Conservation (phyloP, 805 yeast genomes). For the Candida pseudofarinosa region DNA sequence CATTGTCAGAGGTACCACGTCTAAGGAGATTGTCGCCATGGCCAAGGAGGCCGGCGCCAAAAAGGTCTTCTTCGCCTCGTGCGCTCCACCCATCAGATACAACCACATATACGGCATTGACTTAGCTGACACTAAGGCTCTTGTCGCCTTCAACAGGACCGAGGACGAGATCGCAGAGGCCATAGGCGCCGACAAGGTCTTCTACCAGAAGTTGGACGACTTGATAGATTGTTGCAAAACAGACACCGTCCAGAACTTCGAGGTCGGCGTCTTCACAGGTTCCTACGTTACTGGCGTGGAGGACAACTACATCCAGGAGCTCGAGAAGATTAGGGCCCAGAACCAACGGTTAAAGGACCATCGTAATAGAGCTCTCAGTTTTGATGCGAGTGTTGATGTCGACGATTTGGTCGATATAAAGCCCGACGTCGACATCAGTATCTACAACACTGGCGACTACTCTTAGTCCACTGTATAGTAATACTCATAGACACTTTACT, state of each 20-base stretch:
- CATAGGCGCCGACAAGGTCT: conserved; percentile 87
- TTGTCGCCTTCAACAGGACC: conserved; percentile 79
- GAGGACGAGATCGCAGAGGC: conserved; percentile 71
- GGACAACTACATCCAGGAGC: conserved; percentile 71
- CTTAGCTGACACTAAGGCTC: conserved; percentile 89
- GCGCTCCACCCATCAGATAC: conserved; percentile 96
- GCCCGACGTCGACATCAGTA: conserved; percentile 66
- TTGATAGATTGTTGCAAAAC: conserved; percentile 73
- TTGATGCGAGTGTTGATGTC: conserved; percentile 39
- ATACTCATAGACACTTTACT: neutral
- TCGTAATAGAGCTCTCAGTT: conserved; percentile 36
- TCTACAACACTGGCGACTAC: conserved; percentile 56
- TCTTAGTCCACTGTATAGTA: neutral
- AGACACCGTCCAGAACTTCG: conserved; percentile 58
- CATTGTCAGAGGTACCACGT: conserved; percentile 96
- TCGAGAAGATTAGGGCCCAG: conserved; percentile 78
- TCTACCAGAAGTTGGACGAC: conserved; percentile 83
- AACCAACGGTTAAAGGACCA: conserved; percentile 51
- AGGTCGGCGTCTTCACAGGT: conserved; percentile 97
- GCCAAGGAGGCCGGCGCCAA: conserved; percentile 98
- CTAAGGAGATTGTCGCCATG: conserved; percentile 94
- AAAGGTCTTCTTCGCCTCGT: conserved; percentile 92
- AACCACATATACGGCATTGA: conserved; percentile 98
- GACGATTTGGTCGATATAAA: conserved; percentile 60
- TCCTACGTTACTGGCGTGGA: conserved; percentile 92